Percentiles rank a stretch among this genome's conserved stretches.
Conservation (phyloP, 2,329 filamentous ascomycete species). For the Neonectria sp. region DNA sequence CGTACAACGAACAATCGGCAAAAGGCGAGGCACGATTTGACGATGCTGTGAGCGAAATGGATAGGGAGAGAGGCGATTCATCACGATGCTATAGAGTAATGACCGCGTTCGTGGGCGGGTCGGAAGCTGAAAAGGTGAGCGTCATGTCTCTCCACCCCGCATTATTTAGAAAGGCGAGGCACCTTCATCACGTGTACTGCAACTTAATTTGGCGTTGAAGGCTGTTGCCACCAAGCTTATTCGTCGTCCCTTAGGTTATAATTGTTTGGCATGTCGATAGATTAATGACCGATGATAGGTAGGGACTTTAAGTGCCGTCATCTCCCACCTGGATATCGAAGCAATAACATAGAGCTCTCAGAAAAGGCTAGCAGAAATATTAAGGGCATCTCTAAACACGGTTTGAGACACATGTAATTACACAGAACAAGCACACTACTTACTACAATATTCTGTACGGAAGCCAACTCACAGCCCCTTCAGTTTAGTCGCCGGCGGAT, state of each 20-base stretch:
- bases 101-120: neutral
- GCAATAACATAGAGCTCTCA: too few species aligned
- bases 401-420: too few species aligned
- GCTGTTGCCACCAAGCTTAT: neutral
- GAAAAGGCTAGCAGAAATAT: too few species aligned
- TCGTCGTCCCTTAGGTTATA: neutral
- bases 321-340: too few species aligned
- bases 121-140: neutral
- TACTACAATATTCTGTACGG: too few species aligned
- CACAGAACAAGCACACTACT: too few species aligned
- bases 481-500: too few species aligned
- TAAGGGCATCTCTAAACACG: too few species aligned
- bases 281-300: neutral
- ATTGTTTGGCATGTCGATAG: neutral
- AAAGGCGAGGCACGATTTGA: neutral
- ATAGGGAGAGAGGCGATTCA: neutral
- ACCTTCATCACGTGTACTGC: neutral
- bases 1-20: neutral
- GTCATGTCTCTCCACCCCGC: neutral
- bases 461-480: too few species aligned
- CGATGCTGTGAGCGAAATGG: neutral
- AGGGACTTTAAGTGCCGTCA: too few species aligned
- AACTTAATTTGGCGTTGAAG: neutral
- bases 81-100: neutral
- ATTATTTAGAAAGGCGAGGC: neutral